phyloP scores from a whole-genome alignment of 805 yeast species.

The Starmerella khaoyaiensis region DNA sequence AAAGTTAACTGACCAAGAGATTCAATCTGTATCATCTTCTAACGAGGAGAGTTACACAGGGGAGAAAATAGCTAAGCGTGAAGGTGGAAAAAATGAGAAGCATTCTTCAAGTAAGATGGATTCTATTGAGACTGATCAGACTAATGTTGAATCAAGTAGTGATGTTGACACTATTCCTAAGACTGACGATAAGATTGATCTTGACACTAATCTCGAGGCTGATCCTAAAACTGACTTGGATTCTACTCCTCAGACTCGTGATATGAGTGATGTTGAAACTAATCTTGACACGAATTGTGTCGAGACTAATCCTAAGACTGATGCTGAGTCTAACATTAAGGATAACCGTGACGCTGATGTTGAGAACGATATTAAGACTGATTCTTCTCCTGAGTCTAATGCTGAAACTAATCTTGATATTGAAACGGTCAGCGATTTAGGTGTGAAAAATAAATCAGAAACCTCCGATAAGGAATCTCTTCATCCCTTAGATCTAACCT shows the following conservation, averaged over 20 bases:
- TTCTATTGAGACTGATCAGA: not conserved
- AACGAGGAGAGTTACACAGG: not conserved
- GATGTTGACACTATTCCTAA: not conserved
- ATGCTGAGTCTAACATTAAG: not conserved
- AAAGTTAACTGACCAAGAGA: not conserved
- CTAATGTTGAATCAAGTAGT: not conserved
- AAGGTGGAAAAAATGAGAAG: not conserved
- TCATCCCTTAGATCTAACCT: no score
- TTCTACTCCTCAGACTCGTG: no score
- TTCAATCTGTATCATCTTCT: not conserved
- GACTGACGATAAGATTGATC: not conserved
- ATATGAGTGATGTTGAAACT: not conserved
- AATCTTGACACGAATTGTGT: not conserved
- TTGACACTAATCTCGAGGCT: slow-evolving; percentile 1
- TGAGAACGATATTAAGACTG: not conserved
- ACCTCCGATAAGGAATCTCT: no score
- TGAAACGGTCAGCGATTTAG: not conserved
- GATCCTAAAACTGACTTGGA: slow-evolving; percentile 1
- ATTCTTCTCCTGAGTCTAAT: not conserved
- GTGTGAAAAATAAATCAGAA: not conserved
- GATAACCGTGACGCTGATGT: not conserved
- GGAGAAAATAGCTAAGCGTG: not conserved
- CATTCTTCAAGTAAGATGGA: not conserved
- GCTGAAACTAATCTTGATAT: not conserved
- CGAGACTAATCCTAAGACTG: not conserved